Evolutionary conservation across 2,329 filamentous ascomycete genomes (phyloP), one percentile per base, ranked within the genome.

Genomic region (Rutstroemia sp.): DNA sequence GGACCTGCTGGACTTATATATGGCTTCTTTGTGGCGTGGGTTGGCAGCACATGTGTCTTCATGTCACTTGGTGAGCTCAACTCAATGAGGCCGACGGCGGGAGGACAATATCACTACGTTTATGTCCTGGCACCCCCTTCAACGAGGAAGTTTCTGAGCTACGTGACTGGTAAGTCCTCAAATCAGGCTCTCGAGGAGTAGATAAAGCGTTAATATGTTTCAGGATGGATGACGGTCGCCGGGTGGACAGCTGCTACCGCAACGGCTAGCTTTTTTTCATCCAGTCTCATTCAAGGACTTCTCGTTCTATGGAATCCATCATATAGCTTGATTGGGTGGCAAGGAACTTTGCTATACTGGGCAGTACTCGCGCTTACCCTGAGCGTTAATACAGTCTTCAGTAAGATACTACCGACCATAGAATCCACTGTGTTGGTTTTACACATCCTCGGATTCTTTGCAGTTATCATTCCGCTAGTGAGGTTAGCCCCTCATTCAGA

Each of bases 161-260:
- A 83, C 63, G 68, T 77, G 5, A 75, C 75, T 23, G 77, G 50
- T 52, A 19, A 12, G 16, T 44, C 16, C 7, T n/a, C 25, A 5
- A 2, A n/a, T 5, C n/a, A 25, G 30, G 14, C 36, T 45, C 10
- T 10, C 3, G 16, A 7, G 9, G n/a, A 34, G 8, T 10, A 34
- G 9, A n/a, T 30, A 7, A 9, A 8, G 12, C 42, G 10, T 6
- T n/a, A 2, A 45, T 23, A 10, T 21, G 7, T 23, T 25, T 14
- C 14, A 56, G 56, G 75, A 52, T 78, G 76, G 77, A 65, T 78
- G 45, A 74, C 74, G 64, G 78, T 87, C 27, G 81, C 88, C 36
- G 88, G 87, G 57, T 90, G 90, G 73, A 84, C 89, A 67, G 88
- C 84, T 64, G 89, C 90, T 64, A 88, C 86, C 0, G 76, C 89